phyloP scores from a whole-genome alignment of 257 asterid species.

The Euphrasia confusa region DNA sequence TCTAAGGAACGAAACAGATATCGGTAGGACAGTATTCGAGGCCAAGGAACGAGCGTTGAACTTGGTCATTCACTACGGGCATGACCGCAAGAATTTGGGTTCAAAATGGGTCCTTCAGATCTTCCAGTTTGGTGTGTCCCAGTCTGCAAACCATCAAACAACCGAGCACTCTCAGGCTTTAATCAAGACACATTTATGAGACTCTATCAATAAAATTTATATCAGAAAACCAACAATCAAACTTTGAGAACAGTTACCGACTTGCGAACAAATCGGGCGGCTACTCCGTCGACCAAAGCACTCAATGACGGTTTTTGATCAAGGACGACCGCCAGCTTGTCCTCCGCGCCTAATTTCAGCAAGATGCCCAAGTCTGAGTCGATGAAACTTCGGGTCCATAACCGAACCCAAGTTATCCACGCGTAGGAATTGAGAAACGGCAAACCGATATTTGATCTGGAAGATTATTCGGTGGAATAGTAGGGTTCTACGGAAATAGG shows the following conservation, averaged over 20 bases:
- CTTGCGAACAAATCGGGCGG: conserved; percentile 18
- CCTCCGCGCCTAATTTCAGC: conserved; percentile 21
- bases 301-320: conserved; percentile 30
- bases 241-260: conserved; percentile 30
- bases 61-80: conserved; percentile 53
- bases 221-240: conserved; percentile 15
- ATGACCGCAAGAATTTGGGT: conserved; percentile 51
- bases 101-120: conserved; percentile 42
- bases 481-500: too few species aligned
- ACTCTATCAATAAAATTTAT: background rate
- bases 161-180: conserved; percentile 37
- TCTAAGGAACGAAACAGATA: conserved; percentile 47
- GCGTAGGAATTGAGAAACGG: too few species aligned
- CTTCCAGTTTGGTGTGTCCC: conserved; percentile 43
- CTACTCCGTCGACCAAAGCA: conserved; percentile 27
- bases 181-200: background rate
- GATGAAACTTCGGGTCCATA: conserved; percentile 36
- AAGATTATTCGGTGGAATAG: too few species aligned
- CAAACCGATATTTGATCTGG: too few species aligned
- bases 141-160: conserved; percentile 28
- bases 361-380: conserved; percentile 31
- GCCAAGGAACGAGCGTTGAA: conserved; percentile 61
- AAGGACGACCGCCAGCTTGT: conserved; percentile 33
- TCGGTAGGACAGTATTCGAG: conserved; percentile 53
- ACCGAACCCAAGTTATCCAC: conserved; percentile 32